Percentiles rank a stretch among this genome's conserved stretches.
phyloP scores from a whole-genome alignment of 106 monocot species.

The Triglochin maritima region DNA sequence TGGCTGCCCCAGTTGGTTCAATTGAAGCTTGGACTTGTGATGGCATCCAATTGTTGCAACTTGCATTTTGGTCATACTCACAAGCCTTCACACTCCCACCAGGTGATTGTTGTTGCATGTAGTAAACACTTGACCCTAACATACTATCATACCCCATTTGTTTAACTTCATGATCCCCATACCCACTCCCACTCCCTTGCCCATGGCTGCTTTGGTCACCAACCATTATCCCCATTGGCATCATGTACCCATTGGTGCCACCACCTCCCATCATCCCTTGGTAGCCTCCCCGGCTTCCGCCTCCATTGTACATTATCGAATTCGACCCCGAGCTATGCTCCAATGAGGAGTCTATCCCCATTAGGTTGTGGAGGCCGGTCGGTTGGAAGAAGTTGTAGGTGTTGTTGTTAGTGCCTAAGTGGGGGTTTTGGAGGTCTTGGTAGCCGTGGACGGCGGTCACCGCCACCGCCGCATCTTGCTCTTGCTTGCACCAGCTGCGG shows the following conservation, averaged over 20 bases:
- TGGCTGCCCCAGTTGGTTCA: slow-evolving; percentile 3
- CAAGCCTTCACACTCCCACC: slow-evolving; percentile 12
- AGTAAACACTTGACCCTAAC: slow-evolving; percentile 22
- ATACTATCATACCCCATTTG: slow-evolving; percentile 29
- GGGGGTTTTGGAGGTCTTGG: slow-evolving; percentile 51
- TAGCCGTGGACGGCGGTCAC: slow-evolving; percentile 19
- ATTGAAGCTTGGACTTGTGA: slow-evolving; percentile 7
- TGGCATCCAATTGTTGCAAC: slow-evolving; percentile 11
- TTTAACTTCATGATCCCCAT: slow-evolving; percentile 30
- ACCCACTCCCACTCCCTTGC: slow-evolving; percentile 17
- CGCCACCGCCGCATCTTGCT: slow-evolving; percentile 33
- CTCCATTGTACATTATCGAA: slow-evolving; percentile 31
- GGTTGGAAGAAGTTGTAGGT: slow-evolving; percentile 68
- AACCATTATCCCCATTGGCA: slow-evolving; percentile 34
- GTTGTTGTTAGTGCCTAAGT: slow-evolving; percentile 16
- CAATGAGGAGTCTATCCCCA: slow-evolving; percentile 26
- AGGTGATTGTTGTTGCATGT: slow-evolving; percentile 19
- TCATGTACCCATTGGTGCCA: slow-evolving; percentile 13
- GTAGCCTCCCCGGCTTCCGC: slow-evolving; percentile 1
- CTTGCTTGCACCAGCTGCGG: slow-evolving; percentile 58
- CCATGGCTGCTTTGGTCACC: slow-evolving; percentile 18
- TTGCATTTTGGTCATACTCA: slow-evolving; percentile 11
- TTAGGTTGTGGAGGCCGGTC: slow-evolving; percentile 25
- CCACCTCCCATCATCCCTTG: slow-evolving; percentile 3
- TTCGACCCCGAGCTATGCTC: slow-evolving; percentile 70